Conservation (phyloP, 2,329 filamentous ascomycete species). For the Lasiodiplodia sp. region DNA sequence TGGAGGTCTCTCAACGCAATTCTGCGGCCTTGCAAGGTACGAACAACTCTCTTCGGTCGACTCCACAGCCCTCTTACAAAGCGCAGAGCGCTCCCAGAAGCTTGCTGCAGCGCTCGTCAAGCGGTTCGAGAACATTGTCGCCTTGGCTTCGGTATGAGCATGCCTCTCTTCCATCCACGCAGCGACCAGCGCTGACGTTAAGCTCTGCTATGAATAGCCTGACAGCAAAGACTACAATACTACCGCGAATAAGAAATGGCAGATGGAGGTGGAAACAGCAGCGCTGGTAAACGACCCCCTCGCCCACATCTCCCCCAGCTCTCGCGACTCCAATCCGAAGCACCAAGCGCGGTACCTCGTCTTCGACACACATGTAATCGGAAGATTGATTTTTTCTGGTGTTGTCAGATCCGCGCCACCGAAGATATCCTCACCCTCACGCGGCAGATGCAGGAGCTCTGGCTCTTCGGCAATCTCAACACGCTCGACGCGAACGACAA, state of each 20-base stretch:
- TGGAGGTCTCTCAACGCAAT: slow-evolving; percentile 52
- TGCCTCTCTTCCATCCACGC: no score
- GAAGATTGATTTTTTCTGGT: no score
- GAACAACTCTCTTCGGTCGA: neutral
- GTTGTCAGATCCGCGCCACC: slow-evolving; percentile 60
- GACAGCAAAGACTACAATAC: slow-evolving; percentile 61
- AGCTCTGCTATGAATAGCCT: slow-evolving; percentile 43
- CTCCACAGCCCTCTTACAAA: neutral
- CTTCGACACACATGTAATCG: no score
- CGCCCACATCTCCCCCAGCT: neutral
- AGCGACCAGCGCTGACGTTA: neutral
- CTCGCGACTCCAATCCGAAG: no score
- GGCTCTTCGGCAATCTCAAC: slow-evolving; percentile 70
- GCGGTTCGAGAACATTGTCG: slow-evolving; percentile 64
- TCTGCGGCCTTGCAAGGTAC: slow-evolving; percentile 50
- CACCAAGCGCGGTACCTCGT: no score
- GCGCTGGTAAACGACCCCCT: slow-evolving; percentile 58
- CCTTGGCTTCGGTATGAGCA: slow-evolving; percentile 56
- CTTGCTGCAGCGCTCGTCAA: slow-evolving; percentile 54
- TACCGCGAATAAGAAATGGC: slow-evolving; percentile 64
- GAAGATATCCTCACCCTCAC: slow-evolving; percentile 69
- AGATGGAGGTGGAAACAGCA: slow-evolving; percentile 66
- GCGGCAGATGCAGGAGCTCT: slow-evolving; percentile 69
- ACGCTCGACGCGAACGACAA: slow-evolving; percentile 50
- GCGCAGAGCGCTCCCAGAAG: slow-evolving; percentile 48